Conservation (phyloP, 2,329 filamentous ascomycete genomes). For the Ascochyta lentis region DNA sequence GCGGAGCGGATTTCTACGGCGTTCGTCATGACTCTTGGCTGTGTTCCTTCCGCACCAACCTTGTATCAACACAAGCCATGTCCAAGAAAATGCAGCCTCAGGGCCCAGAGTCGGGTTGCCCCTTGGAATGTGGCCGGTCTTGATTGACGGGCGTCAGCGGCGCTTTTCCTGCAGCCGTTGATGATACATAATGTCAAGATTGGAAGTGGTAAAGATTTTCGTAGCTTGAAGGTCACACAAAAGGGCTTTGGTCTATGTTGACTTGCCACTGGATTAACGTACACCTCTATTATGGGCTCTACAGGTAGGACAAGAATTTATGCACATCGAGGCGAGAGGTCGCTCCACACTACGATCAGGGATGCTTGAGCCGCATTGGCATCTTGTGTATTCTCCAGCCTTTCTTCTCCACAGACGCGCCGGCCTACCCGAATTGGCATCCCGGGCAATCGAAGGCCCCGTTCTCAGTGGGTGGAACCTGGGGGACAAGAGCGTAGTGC, state of each 20-base stretch:
- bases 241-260: too few species aligned
- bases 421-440: too few species aligned
- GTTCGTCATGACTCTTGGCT: constrained; percentile 14
- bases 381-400: not conserved
- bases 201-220: too few species aligned
- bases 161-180: not conserved
- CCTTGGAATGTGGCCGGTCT: not conserved
- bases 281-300: too few species aligned
- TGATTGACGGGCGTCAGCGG: not conserved
- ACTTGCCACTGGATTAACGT: too few species aligned
- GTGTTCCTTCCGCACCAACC: not conserved
- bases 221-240: too few species aligned
- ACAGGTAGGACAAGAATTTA: not conserved
- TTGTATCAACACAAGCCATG: constrained; percentile 5
- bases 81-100: constrained; percentile 2
- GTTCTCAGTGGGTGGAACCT: not conserved
- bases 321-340: not conserved
- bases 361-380: constrained; percentile 10
- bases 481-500: constrained; percentile 11
- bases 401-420: not conserved
- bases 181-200: not conserved
- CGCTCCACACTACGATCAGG: not conserved
- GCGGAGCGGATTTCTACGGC: constrained; percentile 1
- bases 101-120: constrained; percentile 4
- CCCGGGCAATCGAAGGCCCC: not conserved